Percentiles rank a stretch among this genome's conserved stretches.
Conservation (phyloP, 2,329 filamentous ascomycete genomes). For the Pseudocercospora macadamiae region DNA sequence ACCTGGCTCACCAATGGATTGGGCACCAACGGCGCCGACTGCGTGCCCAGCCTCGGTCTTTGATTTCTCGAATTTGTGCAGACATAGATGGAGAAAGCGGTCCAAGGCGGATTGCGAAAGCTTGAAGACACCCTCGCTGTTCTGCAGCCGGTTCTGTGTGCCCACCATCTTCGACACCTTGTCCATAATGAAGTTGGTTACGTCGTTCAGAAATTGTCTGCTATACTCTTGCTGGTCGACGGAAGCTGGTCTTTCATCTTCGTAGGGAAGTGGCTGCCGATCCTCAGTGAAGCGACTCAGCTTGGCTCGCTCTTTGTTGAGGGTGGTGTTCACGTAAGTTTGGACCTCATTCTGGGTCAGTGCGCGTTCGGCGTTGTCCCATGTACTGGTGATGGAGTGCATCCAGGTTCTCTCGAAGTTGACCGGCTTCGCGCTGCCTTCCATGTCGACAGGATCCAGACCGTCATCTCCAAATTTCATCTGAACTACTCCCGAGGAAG, state of each 20-base stretch:
- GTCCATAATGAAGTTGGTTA: slow-evolving; percentile 67
- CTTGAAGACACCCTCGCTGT: slow-evolving; percentile 71
- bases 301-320: slow-evolving; percentile 69
- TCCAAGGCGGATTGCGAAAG: slow-evolving; percentile 71
- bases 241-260: slow-evolving; percentile 72
- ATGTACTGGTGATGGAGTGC: slow-evolving; percentile 75
- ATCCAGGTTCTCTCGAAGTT: slow-evolving; percentile 90
- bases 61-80: slow-evolving; percentile 88
- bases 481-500: slow-evolving; percentile 84
- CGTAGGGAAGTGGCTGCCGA: slow-evolving; percentile 61
- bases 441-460: slow-evolving; percentile 96
- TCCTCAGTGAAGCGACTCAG: slow-evolving; percentile 46
- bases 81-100: slow-evolving; percentile 77
- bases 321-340: slow-evolving; percentile 66
- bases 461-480: slow-evolving; percentile 98
- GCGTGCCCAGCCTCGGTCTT: slow-evolving; percentile 94
- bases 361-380: slow-evolving; percentile 73
- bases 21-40: slow-evolving; percentile 92
- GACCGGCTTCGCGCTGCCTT: slow-evolving; percentile 88
- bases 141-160: slow-evolving; percentile 29
- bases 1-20: slow-evolving; percentile 96
- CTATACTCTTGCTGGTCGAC: slow-evolving; percentile 67
- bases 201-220: slow-evolving; percentile 77
- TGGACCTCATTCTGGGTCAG: slow-evolving; percentile 76
- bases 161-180: slow-evolving; percentile 35